These are phyloP conservation scores for Spiromyces aspiralis DNA, from an alignment of 371 early-diverging fungal genomes.

Conservation along the genomic window DNA sequence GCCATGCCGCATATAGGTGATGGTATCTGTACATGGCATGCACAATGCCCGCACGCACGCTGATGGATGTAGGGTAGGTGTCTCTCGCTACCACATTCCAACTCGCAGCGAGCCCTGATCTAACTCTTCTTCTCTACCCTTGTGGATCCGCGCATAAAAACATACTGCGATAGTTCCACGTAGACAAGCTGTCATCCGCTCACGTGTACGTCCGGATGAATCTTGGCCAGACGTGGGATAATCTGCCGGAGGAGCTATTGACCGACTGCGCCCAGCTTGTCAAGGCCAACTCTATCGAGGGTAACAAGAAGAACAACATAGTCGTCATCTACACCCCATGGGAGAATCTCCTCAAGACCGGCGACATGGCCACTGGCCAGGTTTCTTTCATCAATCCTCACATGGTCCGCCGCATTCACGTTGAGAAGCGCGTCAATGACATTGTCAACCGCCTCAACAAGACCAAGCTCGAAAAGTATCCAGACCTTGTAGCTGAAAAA, in stretches of 20 bases:
- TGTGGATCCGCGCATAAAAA: no score
- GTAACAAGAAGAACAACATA: conserved; percentile 60
- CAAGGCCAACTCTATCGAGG: conserved; percentile 92
- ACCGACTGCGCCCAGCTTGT: conserved; percentile 82
- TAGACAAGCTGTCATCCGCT: conserved; percentile 90
- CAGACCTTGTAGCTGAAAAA: conserved; percentile 36
- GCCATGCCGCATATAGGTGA: conserved; percentile 10
- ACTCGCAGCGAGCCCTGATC: no score
- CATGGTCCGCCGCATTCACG: conserved; percentile 60
- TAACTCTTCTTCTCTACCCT: no score
- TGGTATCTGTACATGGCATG: background rate
- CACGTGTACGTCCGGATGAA: conserved; percentile 86
- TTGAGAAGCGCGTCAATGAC: conserved; percentile 59
- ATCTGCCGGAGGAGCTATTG: conserved; percentile 53
- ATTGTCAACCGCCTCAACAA: conserved; percentile 88
- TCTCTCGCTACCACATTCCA: no score
- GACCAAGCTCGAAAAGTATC: conserved; percentile 57
- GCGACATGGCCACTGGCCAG: conserved; percentile 89
- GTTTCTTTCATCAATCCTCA: conserved; percentile 76
- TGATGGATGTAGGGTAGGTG: no score
- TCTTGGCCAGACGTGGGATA: conserved; percentile 58
- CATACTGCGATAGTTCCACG: conserved; percentile 90
- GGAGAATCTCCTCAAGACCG: conserved; percentile 80
- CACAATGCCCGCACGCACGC: no score
- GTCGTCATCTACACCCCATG: conserved; percentile 91